Conservation (phyloP, 2,329 filamentous ascomycete genomes). For the Alternaria consortialis region DNA sequence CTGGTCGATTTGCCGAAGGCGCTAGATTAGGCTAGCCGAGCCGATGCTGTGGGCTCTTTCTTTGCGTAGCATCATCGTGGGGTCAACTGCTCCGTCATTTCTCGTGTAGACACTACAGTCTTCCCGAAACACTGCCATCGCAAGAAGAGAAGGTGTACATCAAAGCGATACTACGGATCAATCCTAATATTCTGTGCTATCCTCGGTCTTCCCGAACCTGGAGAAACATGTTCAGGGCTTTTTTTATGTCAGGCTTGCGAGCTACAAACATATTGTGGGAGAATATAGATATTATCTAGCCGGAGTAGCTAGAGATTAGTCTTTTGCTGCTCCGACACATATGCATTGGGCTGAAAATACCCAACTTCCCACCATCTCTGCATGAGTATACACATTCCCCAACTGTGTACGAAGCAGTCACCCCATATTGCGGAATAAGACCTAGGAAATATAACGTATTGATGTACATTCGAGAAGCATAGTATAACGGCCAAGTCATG, state of each 20-base stretch:
- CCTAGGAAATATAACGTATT: not conserved
- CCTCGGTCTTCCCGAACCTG: not conserved
- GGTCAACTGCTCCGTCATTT: not conserved
- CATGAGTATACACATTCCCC: not conserved
- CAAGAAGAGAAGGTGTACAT: not conserved
- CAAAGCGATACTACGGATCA: not conserved
- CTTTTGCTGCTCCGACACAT: too few species aligned
- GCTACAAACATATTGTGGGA: not conserved
- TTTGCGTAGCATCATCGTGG: not conserved
- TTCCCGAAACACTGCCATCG: too few species aligned
- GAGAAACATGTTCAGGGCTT: not conserved
- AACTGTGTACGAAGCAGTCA: not conserved
- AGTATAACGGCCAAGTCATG: not conserved
- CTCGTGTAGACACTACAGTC: not conserved
- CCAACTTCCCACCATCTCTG: not conserved
- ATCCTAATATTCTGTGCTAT: not conserved
- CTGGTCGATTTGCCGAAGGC: conserved; percentile 7
- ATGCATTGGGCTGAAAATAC: not conserved
- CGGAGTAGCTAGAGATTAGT: too few species aligned
- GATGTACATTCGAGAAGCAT: not conserved
- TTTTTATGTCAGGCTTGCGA: not conserved
- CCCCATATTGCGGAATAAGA: not conserved
- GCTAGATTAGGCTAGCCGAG: conserved; percentile 15
- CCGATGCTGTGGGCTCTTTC: conserved; percentile 3
- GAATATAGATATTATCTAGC: too few species aligned